A percentile compares a stretch with the other conserved stretches of the same genome.
Conservation (phyloP, 495 filamentous ascomycete species). For the Tuber indicum region DNA sequence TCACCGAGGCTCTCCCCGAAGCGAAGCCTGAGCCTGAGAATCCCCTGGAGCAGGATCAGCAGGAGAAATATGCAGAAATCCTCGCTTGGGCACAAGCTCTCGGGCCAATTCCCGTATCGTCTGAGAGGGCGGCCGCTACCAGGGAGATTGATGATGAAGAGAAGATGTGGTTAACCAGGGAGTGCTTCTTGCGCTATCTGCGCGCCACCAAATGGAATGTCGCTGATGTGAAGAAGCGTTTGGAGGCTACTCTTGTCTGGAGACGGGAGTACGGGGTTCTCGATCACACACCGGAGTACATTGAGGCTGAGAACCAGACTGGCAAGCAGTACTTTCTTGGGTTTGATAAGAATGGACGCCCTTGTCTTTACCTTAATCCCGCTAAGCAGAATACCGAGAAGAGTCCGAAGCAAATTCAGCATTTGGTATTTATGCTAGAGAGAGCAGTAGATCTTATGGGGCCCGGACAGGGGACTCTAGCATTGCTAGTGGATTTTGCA, state of each 20-base stretch:
- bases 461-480: slow-evolving; percentile 74
- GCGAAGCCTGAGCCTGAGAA: slow-evolving; percentile 51
- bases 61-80: slow-evolving; percentile 64
- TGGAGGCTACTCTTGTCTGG: slow-evolving; percentile 78
- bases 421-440: slow-evolving; percentile 93
- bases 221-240: slow-evolving; percentile 64
- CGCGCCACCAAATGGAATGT: slow-evolving; percentile 87
- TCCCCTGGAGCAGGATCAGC: slow-evolving; percentile 65
- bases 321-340: slow-evolving; percentile 88
- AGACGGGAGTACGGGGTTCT: slow-evolving; percentile 75
- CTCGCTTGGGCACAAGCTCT: slow-evolving; percentile 38
- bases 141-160: slow-evolving; percentile 70
- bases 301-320: slow-evolving; percentile 86
- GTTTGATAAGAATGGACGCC: slow-evolving; percentile 73
- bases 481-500: slow-evolving; percentile 83
- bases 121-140: slow-evolving; percentile 48
- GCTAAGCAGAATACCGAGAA: slow-evolving; percentile 85
- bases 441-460: slow-evolving; percentile 79
- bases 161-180: slow-evolving; percentile 80
- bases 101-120: slow-evolving; percentile 29
- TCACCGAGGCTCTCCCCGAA: slow-evolving; percentile 54
- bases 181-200: slow-evolving; percentile 87
- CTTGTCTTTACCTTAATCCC: slow-evolving; percentile 83
- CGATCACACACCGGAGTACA: slow-evolving; percentile 68
- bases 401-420: slow-evolving; percentile 83